A percentile compares a stretch with the other conserved stretches of the same genome.
These are phyloP conservation scores for Ophioceras dolichostomum DNA, from an alignment of 2,329 filamentous ascomycete species.

Conservation along the genomic window DNA sequence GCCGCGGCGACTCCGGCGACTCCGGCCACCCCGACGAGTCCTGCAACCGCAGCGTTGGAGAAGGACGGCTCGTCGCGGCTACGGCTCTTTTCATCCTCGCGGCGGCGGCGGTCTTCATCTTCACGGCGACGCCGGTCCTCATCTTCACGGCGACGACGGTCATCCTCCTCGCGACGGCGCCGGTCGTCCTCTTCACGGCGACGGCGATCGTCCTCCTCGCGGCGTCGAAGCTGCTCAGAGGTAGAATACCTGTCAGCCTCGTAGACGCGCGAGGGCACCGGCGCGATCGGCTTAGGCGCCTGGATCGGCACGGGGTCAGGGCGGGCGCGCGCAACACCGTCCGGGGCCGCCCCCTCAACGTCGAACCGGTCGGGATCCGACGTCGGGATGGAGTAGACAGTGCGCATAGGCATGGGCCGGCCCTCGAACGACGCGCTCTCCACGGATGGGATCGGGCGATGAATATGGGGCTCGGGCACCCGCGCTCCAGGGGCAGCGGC, in stretches of 20 bases:
- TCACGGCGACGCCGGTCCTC: too few relatives aligned
- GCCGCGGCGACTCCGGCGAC: conserved; percentile 37
- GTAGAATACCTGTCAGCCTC: conserved; percentile 23
- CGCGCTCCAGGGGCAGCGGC: neutral
- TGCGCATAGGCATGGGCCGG: conserved; percentile 45
- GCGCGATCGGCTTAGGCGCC: conserved; percentile 69
- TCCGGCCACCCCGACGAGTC: conserved; percentile 34
- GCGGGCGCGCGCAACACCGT: conserved; percentile 15
- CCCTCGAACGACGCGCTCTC: conserved; percentile 22
- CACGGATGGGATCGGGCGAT: conserved; percentile 19
- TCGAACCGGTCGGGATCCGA: conserved; percentile 54
- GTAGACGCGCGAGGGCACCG: conserved; percentile 59
- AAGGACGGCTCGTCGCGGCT: conserved; percentile 25
- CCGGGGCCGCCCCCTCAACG: conserved; percentile 24
- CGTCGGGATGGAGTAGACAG: conserved; percentile 54
- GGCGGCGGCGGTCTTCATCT: too few relatives aligned
- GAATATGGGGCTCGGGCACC: conserved; percentile 13
- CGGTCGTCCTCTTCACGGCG: too few relatives aligned
- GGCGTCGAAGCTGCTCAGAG: too few relatives aligned
- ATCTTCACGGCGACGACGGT: too few relatives aligned
- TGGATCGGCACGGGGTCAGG: conserved; percentile 60
- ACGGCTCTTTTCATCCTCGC: conserved; percentile 15
- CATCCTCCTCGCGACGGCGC: too few relatives aligned
- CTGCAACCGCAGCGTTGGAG: conserved; percentile 31
- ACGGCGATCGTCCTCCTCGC: too few relatives aligned